Evolutionary conservation across 2,329 filamentous ascomycete genomes (phyloP).

Genomic region (Furcasterigmium furcatum): DNA sequence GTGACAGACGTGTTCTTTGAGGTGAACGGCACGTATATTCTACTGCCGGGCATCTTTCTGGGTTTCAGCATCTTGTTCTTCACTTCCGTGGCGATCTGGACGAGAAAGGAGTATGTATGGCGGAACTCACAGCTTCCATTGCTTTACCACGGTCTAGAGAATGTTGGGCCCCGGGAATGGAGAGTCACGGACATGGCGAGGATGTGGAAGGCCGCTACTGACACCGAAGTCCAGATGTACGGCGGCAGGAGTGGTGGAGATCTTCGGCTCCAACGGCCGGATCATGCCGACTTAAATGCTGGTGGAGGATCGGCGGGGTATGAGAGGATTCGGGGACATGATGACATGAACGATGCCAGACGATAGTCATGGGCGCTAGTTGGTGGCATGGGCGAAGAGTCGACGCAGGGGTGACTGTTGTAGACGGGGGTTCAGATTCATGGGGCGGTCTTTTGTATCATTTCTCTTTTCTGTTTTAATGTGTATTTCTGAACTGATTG

Average conservation of each 20-base stretch:
- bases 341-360: no score
- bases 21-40: neutral
- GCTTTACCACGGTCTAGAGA: neutral
- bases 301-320: no score
- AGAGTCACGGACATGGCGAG: neutral
- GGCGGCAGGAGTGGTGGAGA: neutral
- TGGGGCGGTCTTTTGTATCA: no score
- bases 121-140: constrained; percentile 3
- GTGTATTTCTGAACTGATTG: no score
- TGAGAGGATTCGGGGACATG: no score
- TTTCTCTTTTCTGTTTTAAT: no score
- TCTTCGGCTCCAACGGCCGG: neutral
- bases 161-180: neutral
- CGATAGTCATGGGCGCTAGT: no score
- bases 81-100: neutral
- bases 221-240: neutral
- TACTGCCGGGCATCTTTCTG: neutral
- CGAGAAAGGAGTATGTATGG: neutral
- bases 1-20: neutral
- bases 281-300: no score
- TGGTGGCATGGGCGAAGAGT: no score
- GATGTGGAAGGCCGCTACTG: neutral
- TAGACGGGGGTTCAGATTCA: no score
- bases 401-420: no score
- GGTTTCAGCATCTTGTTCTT: neutral